phyloP scores from a whole-genome alignment of 1,284 basidiomycete species.

The Athelia sp. region DNA sequence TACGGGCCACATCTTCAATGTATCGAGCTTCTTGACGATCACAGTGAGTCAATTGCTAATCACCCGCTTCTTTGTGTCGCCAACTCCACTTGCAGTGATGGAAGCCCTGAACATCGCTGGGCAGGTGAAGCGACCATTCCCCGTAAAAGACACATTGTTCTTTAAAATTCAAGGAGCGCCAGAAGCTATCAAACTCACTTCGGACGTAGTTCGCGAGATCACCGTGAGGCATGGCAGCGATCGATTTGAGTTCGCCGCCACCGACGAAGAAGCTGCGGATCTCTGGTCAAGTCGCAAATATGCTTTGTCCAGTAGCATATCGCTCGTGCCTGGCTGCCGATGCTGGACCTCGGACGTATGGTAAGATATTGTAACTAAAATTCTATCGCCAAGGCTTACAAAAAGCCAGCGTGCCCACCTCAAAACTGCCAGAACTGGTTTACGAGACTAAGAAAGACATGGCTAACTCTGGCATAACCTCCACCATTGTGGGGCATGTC shows the following conservation, averaged over 20 bases:
- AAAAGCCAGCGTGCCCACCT: conserved; percentile 71
- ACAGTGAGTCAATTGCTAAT: conserved; percentile 35
- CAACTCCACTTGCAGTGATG: conserved; percentile 50
- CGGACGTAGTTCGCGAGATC: conserved; percentile 54
- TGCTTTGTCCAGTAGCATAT: conserved; percentile 72
- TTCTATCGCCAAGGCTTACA: conserved; percentile 17
- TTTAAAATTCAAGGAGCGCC: conserved; percentile 85
- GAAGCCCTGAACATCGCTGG: conserved; percentile 69
- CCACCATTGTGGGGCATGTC: conserved; percentile 82
- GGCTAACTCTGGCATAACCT: conserved; percentile 49
- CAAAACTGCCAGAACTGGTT: conserved; percentile 61
- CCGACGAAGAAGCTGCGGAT: conserved; percentile 69
- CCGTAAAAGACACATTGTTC: conserved; percentile 77
- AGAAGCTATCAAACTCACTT: conserved; percentile 57
- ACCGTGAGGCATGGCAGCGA: conserved; percentile 64
- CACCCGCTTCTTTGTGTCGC: background rate
- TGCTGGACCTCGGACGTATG: conserved; percentile 91
- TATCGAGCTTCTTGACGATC: conserved; percentile 75
- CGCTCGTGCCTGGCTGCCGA: conserved; percentile 55
- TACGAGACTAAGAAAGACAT: conserved; percentile 79
- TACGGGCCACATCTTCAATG: conserved; percentile 66
- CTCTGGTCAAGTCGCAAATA: conserved; percentile 90
- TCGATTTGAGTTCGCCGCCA: conserved; percentile 69
- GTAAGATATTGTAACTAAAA: conserved; percentile 33
- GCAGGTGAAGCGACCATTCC: conserved; percentile 54